Conservation (phyloP, 352 stramenopile species). For the Phytophthora pluvialis region DNA sequence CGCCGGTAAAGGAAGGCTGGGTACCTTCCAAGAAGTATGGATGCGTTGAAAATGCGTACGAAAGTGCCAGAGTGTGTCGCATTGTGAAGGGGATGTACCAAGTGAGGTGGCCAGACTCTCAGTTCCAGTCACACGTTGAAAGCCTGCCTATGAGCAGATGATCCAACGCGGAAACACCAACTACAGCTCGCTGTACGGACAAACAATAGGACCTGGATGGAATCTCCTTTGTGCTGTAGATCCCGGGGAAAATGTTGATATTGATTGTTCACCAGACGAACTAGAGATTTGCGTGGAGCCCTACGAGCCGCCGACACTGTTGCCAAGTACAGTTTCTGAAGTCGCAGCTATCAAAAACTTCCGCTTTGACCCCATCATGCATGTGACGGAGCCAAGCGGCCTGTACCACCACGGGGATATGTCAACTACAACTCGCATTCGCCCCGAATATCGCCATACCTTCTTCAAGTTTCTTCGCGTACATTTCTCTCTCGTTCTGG, state of each 20-base stretch:
- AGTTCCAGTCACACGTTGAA: slow-evolving; percentile 11
- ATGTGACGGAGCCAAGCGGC: neutral
- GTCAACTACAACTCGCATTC: slow-evolving; percentile 7
- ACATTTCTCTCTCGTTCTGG: slow-evolving; percentile 23
- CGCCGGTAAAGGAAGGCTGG: slow-evolving; percentile 11
- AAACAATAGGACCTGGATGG: neutral
- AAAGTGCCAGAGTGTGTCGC: slow-evolving; percentile 3
- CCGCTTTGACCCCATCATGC: slow-evolving; percentile 4
- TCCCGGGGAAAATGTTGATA: neutral
- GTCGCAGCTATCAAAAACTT: slow-evolving; percentile 15
- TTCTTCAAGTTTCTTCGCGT: slow-evolving; percentile 39
- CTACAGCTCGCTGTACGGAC: slow-evolving; percentile 3
- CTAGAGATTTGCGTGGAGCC: neutral
- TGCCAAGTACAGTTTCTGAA: slow-evolving; percentile 2
- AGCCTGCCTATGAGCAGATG: slow-evolving; percentile 6
- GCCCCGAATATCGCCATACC: slow-evolving; percentile 9
- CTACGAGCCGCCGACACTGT: neutral
- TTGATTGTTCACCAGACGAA: slow-evolving; percentile 1
- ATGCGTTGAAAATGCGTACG: slow-evolving; percentile 9
- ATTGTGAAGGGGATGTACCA: slow-evolving; percentile 14
- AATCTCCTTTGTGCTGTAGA: slow-evolving; percentile 1
- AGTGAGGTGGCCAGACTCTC: slow-evolving; percentile 21
- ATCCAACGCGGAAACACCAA: slow-evolving; percentile 11
- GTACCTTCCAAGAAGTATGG: slow-evolving; percentile 3
- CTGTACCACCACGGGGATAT: slow-evolving; percentile 4